Evolutionary conservation across 1,284 basidiomycete genomes (phyloP).

Genomic region (Omphalotus olearius): DNA sequence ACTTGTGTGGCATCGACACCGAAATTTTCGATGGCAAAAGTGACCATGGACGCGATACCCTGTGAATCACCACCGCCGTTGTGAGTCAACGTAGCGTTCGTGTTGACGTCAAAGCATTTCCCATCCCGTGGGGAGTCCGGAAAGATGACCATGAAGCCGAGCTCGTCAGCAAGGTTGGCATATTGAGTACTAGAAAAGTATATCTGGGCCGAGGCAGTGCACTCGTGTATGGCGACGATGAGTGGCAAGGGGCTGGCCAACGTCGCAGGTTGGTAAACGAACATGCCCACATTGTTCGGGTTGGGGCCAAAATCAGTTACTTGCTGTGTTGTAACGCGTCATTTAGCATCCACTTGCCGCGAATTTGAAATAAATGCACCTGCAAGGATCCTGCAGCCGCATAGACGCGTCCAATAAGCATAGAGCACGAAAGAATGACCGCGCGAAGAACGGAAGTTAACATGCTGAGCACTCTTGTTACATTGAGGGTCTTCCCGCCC

Average conservation of each 20-base stretch:
- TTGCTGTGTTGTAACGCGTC: constrained; percentile 4
- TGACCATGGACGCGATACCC: constrained; percentile 45
- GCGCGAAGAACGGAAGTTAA: neutral
- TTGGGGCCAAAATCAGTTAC: constrained; percentile 12
- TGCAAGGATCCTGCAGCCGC: neutral
- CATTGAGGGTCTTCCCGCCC: too few species aligned
- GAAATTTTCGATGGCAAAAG: constrained; percentile 45
- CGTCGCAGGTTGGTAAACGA: constrained; percentile 41
- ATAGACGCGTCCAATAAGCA: neutral
- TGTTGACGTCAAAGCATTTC: constrained; percentile 54
- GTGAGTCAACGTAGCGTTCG: constrained; percentile 46
- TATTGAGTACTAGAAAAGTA: constrained; percentile 47
- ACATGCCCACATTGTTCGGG: constrained; percentile 44
- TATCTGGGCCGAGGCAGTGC: constrained; percentile 46
- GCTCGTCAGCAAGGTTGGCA: constrained; percentile 40
- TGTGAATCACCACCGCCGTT: constrained; percentile 51
- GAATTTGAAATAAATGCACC: too few species aligned
- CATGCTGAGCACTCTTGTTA: neutral
- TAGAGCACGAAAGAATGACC: neutral
- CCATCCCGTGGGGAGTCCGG: constrained; percentile 42
- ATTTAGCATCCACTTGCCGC: too few species aligned
- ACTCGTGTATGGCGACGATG: constrained; percentile 50
- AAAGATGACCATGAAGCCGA: constrained; percentile 47
- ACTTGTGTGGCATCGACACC: constrained; percentile 41
- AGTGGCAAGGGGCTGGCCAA: constrained; percentile 39